A percentile compares a stretch with the other conserved stretches of the same genome.
Evolutionary conservation across 2,329 filamentous ascomycete species (phyloP).

Genomic region (Clonostachys rhizophaga): DNA sequence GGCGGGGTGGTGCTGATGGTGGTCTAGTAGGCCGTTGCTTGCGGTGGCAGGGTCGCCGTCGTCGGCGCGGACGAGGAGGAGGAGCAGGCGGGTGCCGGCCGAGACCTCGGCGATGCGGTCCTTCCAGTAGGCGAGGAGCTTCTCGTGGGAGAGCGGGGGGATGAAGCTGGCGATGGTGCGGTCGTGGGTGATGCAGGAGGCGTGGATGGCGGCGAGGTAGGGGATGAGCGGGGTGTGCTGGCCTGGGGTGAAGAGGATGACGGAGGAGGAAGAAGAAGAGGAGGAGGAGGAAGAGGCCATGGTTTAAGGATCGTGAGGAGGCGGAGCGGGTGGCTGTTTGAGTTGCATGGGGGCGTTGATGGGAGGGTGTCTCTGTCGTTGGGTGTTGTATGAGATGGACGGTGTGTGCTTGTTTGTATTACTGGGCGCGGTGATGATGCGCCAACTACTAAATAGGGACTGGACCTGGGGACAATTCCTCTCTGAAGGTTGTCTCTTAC

Average conservation of each 20-base stretch:
- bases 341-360: no score
- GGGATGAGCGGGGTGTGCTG: conserved; percentile 47
- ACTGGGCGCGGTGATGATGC: no score
- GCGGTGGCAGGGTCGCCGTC: conserved; percentile 7
- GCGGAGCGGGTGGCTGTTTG: no score
- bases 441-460: no score
- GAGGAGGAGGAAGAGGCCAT: no score
- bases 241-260: conserved; percentile 35
- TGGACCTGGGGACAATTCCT: no score
- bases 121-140: conserved; percentile 54
- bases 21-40: no score
- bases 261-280: conserved; percentile 8
- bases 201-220: conserved; percentile 54
- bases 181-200: conserved; percentile 53
- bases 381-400: no score
- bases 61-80: conserved; percentile 41
- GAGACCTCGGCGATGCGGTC: conserved; percentile 41
- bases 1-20: neutral
- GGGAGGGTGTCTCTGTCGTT: no score
- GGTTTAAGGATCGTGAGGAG: no score
- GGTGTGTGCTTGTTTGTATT: no score
- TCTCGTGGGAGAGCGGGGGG: conserved; percentile 51
- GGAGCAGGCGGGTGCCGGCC: conserved; percentile 41
- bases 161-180: conserved; percentile 53
- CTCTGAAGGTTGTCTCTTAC: no score